Conservation (phyloP, 2,329 filamentous ascomycete genomes). For the Pestalotiopsis sp. region DNA sequence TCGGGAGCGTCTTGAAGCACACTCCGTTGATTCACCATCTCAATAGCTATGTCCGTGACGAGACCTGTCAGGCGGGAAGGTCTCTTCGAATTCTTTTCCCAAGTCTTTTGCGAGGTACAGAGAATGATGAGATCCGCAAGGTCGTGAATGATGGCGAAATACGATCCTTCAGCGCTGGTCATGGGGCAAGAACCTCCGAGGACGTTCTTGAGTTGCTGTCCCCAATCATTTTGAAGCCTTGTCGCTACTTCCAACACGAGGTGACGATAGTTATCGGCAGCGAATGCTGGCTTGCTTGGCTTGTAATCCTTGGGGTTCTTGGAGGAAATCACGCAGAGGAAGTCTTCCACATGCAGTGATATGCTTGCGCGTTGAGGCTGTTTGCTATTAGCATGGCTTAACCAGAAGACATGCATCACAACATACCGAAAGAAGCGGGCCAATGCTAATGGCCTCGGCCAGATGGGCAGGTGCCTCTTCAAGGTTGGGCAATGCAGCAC, state of each 20-base stretch:
- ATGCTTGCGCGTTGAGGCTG: slow-evolving; percentile 55
- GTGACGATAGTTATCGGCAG: slow-evolving; percentile 41
- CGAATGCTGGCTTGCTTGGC: slow-evolving; percentile 40
- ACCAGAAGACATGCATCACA: background rate
- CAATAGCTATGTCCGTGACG: background rate
- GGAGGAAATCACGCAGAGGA: slow-evolving; percentile 52
- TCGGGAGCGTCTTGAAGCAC: slow-evolving; percentile 22
- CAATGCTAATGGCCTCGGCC: slow-evolving; percentile 49
- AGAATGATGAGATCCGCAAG: slow-evolving; percentile 19
- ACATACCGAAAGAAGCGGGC: slow-evolving; percentile 54
- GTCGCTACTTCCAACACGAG: background rate
- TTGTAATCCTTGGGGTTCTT: slow-evolving; percentile 56
- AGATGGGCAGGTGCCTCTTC: slow-evolving; percentile 42
- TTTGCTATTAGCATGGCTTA: background rate
- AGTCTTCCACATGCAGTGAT: slow-evolving; percentile 51
- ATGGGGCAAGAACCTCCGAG: background rate
- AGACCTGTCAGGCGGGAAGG: slow-evolving; percentile 17
- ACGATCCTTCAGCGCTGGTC: slow-evolving; percentile 9
- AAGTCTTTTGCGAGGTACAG: background rate
- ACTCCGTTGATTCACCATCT: slow-evolving; percentile 21
- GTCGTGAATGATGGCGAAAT: slow-evolving; percentile 8
- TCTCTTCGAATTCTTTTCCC: slow-evolving; percentile 9
- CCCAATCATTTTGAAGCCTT: background rate
- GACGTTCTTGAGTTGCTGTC: background rate
- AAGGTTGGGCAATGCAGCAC: slow-evolving; percentile 54